A percentile compares a stretch with the other conserved stretches of the same genome.
Evolutionary conservation across 1,139 yeast species (phyloP).

Genomic region (Hemisphaericaspora xylofermentans): DNA sequence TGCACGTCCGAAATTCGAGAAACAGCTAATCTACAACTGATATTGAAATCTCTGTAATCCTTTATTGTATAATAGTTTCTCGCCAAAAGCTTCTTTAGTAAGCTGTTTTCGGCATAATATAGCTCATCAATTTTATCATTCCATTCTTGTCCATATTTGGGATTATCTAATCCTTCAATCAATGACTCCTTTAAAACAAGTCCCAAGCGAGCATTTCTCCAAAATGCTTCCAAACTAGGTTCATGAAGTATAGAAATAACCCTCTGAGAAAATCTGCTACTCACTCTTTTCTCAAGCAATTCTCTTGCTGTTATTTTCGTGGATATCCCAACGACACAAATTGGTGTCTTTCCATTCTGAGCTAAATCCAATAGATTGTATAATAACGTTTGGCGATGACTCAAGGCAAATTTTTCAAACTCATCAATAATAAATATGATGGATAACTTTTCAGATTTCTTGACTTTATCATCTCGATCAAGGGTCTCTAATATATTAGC

Average conservation of each 20-base stretch:
- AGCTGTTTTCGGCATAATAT: conserved; percentile 7
- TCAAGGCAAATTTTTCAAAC: conserved; percentile 73
- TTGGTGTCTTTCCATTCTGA: conserved; percentile 72
- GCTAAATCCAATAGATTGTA: conserved; percentile 86
- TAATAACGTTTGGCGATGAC: conserved; percentile 73
- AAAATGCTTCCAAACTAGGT: conserved; percentile 43
- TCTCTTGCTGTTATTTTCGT: conserved; percentile 76
- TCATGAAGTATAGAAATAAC: conserved; percentile 61
- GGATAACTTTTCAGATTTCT: conserved; percentile 37
- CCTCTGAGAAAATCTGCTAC: conserved; percentile 85
- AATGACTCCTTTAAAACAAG: conserved; percentile 24
- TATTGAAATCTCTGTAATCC: conserved; percentile 57
- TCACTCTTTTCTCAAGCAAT: conserved; percentile 83
- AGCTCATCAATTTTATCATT: conserved; percentile 43
- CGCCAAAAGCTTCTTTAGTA: conserved; percentile 25
- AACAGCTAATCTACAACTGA: conserved; percentile 49
- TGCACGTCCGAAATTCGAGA: conserved; percentile 22
- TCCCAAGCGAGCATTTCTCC: conserved; percentile 28
- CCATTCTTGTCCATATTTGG: conserved; percentile 44
- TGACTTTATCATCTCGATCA: conserved; percentile 20
- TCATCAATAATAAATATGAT: conserved; percentile 82
- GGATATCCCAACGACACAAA: conserved; percentile 80
- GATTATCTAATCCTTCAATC: conserved; percentile 17
- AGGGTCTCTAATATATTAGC: conserved; percentile 36
- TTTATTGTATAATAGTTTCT: conserved; percentile 59